Base-by-base conservation (phyloP, 2,329 filamentous ascomycete species). In the Tolypocladium ovalisporum region DNA sequence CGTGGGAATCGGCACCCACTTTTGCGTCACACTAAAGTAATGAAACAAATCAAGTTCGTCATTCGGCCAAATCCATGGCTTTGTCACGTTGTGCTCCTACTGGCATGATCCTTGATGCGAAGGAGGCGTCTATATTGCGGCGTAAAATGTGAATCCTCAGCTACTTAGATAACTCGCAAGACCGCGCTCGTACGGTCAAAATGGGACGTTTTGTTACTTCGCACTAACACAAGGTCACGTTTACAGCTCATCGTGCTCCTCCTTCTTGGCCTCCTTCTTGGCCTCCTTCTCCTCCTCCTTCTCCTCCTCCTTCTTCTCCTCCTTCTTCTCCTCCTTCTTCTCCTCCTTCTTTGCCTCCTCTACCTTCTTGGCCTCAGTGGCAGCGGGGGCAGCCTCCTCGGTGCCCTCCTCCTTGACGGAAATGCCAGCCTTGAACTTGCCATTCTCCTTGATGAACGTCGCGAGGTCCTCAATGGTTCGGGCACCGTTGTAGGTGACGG, bases 391-490 rank as follows among this genome's bases (percentile, higher is more conserved):
- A 58, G 76, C 74, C 70, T 86, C 79, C 65, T 82, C 80, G 58
- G 78, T 77, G 39, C 75, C 72, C 64, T 81, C 80, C 65, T 80
- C 80, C 66, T 75, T 73, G 66, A 77, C 75, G 64, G 79, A 75
- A 61, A 87, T 85, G 66, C 87, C 85, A 63, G 89, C 84, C 75
- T 88, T 85, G 82, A 95, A 83, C 76, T 91, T 94, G 75, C 94
- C 94, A 74, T 94, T 96, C 81, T 97, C 91, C 76, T 90, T 86
- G 74, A 99, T 83, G 79, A 99, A 99, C 68, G 87, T 82, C 69
- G 89, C 87, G 60, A 99, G 84, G 72, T 97, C 94, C 79, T 96
- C 90, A 57, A 97, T 78, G 57, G 90, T 94, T 69, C 94, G 90
- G 63, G 87, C 83, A 67, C 94, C 94, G 63, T 80, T 82, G 84